Evolutionary conservation across 2,329 filamentous ascomycete genomes (phyloP).

Genomic region (Nakataea oryzae): DNA sequence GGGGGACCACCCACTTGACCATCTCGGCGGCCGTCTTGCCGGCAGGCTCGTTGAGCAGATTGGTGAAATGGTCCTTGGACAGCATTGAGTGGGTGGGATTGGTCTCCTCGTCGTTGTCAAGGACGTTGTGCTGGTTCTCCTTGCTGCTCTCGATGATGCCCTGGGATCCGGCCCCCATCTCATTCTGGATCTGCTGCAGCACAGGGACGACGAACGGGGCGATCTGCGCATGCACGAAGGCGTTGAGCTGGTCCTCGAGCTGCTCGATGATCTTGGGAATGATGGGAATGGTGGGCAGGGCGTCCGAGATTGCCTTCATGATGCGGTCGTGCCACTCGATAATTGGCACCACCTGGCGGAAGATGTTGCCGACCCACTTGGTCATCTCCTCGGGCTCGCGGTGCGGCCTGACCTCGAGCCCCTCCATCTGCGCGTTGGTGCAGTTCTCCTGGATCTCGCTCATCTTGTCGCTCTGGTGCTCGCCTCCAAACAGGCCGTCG

Average conservation of each 20-base stretch:
- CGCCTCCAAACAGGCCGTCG: constrained; percentile 62
- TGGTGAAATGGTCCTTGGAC: constrained; percentile 77
- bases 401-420: constrained; percentile 58
- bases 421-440: constrained; percentile 63
- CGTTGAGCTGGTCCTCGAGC: constrained; percentile 73
- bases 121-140: constrained; percentile 78
- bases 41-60: constrained; percentile 20
- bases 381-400: constrained; percentile 79
- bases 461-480: constrained; percentile 62
- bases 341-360: constrained; percentile 74
- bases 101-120: constrained; percentile 34
- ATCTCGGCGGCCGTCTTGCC: constrained; percentile 1
- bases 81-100: constrained; percentile 77
- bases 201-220: constrained; percentile 85
- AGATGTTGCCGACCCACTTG: constrained; percentile 59
- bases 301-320: constrained; percentile 66
- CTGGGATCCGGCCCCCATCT: constrained; percentile 74
- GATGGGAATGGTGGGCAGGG: constrained; percentile 77
- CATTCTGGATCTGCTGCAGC: constrained; percentile 75
- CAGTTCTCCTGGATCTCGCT: constrained; percentile 73
- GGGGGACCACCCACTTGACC: constrained; percentile 1
- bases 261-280: constrained; percentile 82
- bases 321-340: constrained; percentile 87
- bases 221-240: constrained; percentile 83
- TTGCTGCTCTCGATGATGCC: constrained; percentile 81